phyloP scores from a whole-genome alignment of 495 filamentous ascomycete genomes.

The Daldinia grandis region DNA sequence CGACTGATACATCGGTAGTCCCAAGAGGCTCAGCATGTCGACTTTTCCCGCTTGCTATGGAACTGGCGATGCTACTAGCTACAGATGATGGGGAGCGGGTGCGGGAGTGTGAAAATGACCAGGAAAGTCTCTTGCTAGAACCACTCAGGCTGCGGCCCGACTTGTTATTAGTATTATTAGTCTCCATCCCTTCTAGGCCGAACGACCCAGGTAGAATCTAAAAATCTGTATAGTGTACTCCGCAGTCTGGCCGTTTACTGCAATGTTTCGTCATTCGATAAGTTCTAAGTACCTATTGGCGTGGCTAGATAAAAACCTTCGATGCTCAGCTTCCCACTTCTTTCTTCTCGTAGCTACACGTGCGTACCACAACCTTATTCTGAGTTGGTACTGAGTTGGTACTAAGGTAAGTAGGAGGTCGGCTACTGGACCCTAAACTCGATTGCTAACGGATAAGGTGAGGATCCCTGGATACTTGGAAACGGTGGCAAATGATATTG shows the following conservation, averaged over 20 bases:
- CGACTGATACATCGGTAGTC: constrained; percentile 57
- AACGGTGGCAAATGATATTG: constrained; percentile 28
- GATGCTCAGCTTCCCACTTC: neutral
- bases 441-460: neutral
- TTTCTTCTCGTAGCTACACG: constrained; percentile 2
- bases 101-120: constrained; percentile 39
- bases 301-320: constrained; percentile 9
- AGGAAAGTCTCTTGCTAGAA: constrained; percentile 40
- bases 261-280: constrained; percentile 30
- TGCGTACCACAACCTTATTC: neutral
- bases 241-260: constrained; percentile 5
- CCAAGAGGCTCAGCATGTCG: constrained; percentile 61
- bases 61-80: constrained; percentile 43
- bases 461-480: neutral
- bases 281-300: constrained; percentile 17
- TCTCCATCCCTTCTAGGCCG: constrained; percentile 6
- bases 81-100: constrained; percentile 49
- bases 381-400: neutral
- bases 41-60: constrained; percentile 59
- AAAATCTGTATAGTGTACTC: constrained; percentile 23
- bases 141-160: constrained; percentile 21
- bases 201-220: neutral
- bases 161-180: constrained; percentile 19
- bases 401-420: neutral
- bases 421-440: neutral